Conservation (phyloP, 768 basidiomycete genomes). For the Podaxis mareebaensis region DNA sequence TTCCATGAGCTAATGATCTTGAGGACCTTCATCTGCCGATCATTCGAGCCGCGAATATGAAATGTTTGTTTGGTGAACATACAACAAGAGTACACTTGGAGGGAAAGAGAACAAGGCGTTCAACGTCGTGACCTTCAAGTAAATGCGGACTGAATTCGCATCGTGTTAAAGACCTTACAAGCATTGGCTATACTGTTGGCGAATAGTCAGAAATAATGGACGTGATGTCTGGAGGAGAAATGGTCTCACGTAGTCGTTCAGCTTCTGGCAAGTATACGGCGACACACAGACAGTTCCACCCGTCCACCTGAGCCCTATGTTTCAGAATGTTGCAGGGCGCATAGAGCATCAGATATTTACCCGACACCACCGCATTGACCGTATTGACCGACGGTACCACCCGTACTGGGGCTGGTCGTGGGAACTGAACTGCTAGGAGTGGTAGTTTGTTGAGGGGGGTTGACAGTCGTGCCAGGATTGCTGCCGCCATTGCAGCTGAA, state of each 20-base stretch:
- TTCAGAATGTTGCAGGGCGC: neutral
- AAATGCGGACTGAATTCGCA: too few relatives aligned
- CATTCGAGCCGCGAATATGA: too few relatives aligned
- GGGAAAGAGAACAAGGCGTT: too few relatives aligned
- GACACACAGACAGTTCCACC: conserved; percentile 23
- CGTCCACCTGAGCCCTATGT: conserved; percentile 7
- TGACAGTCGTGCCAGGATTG: conserved; percentile 17
- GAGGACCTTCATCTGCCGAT: too few relatives aligned
- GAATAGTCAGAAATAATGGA: neutral
- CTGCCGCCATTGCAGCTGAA: conserved; percentile 34
- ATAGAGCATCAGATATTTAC: conserved; percentile 19
- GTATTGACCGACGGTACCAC: conserved; percentile 35
- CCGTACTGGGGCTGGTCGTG: conserved; percentile 21
- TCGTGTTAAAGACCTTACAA: neutral
- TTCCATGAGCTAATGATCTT: too few relatives aligned
- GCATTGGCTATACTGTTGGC: conserved; percentile 11
- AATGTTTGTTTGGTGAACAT: too few relatives aligned
- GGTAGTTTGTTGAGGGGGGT: conserved; percentile 14
- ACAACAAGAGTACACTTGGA: too few relatives aligned
- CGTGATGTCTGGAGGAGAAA: neutral
- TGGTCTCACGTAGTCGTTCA: conserved; percentile 23
- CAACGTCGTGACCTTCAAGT: too few relatives aligned
- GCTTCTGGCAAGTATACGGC: conserved; percentile 22
- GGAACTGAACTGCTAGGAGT: conserved; percentile 21
- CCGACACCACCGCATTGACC: conserved; percentile 44